These are phyloP conservation scores for Fragaria iinumae DNA, from an alignment of 306 rosid genomes.

Conservation along the genomic window DNA sequence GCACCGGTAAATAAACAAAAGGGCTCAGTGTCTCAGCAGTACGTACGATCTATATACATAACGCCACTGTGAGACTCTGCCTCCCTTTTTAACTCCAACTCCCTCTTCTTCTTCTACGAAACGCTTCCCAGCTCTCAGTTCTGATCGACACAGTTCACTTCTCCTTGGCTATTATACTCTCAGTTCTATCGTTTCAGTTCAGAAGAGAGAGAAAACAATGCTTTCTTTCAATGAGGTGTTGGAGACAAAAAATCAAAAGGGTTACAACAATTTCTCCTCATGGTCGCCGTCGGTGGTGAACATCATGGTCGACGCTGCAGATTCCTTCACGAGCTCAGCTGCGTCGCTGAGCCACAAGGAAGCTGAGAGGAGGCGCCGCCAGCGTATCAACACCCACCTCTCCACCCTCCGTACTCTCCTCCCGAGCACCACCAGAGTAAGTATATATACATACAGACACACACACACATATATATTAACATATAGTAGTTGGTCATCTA, in stretches of 20 bases:
- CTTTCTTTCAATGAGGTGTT: slow-evolving; percentile 9
- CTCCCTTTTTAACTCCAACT: neutral
- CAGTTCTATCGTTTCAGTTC: neutral
- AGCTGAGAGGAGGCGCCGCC: slow-evolving; percentile 90
- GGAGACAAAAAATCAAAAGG: neutral
- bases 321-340: slow-evolving; percentile 33
- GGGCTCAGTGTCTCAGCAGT: neutral
- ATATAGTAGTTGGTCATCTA: neutral
- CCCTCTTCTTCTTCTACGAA: neutral
- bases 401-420: slow-evolving; percentile 79
- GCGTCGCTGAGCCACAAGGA: slow-evolving; percentile 77
- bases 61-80: neutral
- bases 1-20: neutral
- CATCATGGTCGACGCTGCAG: slow-evolving; percentile 30
- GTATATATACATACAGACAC: neutral
- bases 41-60: neutral
- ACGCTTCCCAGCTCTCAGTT: neutral
- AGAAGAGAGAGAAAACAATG: neutral
- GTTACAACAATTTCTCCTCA: neutral
- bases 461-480: neutral
- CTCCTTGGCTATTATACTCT: neutral
- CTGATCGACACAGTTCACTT: neutral
- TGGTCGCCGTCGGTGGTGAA: slow-evolving; percentile 21
- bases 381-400: slow-evolving; percentile 87
- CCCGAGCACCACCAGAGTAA: slow-evolving; percentile 66